These are phyloP conservation scores for Mortierella sp. DNA, from an alignment of 371 early-diverging fungal species.

Conservation along the genomic window DNA sequence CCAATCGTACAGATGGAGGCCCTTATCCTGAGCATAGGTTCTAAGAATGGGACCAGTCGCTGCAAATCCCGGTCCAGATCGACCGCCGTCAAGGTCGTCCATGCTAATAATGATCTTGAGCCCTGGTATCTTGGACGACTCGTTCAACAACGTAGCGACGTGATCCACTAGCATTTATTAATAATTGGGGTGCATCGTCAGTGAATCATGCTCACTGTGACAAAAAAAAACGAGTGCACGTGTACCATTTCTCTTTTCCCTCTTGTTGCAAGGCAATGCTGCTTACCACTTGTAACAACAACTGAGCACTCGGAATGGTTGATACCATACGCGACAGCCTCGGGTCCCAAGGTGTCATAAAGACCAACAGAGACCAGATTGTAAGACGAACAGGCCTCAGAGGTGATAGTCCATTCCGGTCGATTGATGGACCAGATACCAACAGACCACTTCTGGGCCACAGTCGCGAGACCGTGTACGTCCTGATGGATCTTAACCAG, in stretches of 20 bases:
- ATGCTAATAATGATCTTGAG: slow-evolving; percentile 83
- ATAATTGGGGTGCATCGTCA: neutral
- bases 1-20: slow-evolving; percentile 65
- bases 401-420: slow-evolving; percentile 93
- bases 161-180: slow-evolving; percentile 66
- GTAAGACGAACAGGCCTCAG: slow-evolving; percentile 67
- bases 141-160: slow-evolving; percentile 70
- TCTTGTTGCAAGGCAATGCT: too few species aligned
- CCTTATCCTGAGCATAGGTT: slow-evolving; percentile 64
- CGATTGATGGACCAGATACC: slow-evolving; percentile 88
- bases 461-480: slow-evolving; percentile 14
- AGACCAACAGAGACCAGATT: slow-evolving; percentile 87
- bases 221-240: too few species aligned
- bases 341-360: slow-evolving; percentile 96
- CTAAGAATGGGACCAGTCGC: slow-evolving; percentile 55
- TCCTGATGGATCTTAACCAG: slow-evolving; percentile 61
- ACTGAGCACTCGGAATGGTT: slow-evolving; percentile 80
- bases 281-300: slow-evolving; percentile 68
- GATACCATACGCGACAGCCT: slow-evolving; percentile 74
- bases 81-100: slow-evolving; percentile 66
- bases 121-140: slow-evolving; percentile 62
- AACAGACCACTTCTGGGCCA: slow-evolving; percentile 55
- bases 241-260: too few species aligned
- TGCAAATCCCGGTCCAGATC: slow-evolving; percentile 43
- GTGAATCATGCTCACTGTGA: too few species aligned